These are phyloP conservation scores for Oxytropis ochrocephala DNA, from an alignment of 306 rosid species.

Conservation along the genomic window DNA sequence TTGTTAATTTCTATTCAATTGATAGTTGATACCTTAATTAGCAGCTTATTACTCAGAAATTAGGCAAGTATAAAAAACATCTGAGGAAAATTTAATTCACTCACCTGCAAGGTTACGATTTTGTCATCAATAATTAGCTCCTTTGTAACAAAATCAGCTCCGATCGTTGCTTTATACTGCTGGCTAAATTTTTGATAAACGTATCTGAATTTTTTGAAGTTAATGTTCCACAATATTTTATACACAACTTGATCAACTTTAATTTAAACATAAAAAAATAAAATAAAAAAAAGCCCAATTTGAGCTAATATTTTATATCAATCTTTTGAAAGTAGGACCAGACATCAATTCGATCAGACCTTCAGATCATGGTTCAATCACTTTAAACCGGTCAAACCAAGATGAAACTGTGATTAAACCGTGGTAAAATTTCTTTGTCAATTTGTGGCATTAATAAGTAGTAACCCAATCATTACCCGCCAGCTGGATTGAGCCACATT, in stretches of 20 bases:
- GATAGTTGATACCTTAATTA: not conserved
- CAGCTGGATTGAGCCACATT: constrained; percentile 19
- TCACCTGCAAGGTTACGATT: constrained; percentile 77
- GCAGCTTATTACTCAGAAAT: not conserved
- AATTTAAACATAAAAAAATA: too few species aligned
- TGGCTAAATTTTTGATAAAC: constrained; percentile 63
- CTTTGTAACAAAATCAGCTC: constrained; percentile 97
- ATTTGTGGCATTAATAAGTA: not conserved
- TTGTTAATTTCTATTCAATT: not conserved
- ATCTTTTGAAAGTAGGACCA: too few species aligned
- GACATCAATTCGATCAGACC: too few species aligned
- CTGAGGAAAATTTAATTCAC: not conserved
- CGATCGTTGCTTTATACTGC: constrained; percentile 85
- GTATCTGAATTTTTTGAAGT: constrained; percentile 47
- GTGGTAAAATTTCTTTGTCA: not conserved
- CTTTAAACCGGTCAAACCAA: too few species aligned
- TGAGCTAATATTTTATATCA: too few species aligned
- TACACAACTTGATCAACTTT: not conserved
- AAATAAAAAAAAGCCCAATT: too few species aligned
- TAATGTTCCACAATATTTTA: constrained; percentile 27
- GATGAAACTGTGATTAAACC: too few species aligned
- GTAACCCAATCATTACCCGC: not conserved
- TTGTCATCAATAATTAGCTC: constrained; percentile 72
- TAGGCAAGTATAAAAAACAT: not conserved
- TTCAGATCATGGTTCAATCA: too few species aligned